Base-by-base conservation (phyloP, 768 basidiomycete species). In the Lactifluus echinatus region DNA sequence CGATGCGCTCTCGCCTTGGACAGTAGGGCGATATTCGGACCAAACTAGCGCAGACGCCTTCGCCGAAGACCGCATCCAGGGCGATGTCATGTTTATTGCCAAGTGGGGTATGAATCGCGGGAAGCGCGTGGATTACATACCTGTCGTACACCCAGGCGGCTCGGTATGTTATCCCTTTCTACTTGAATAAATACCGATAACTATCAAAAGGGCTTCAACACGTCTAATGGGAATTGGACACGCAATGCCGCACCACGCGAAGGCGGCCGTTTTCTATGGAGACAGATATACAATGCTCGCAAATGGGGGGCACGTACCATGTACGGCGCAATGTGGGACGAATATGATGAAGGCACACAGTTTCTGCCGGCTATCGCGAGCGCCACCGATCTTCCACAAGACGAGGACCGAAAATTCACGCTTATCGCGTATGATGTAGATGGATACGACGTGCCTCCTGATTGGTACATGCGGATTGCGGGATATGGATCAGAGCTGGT, bases 311-410 rank as follows among this genome's bases (percentile, higher is more conserved):
- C 79, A 7, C 78, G 80, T 19, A 83, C 72, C 7, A 78, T 90
- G 52, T 91, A 91, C 60, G 84, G 85, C 23, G 87, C 88, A 7
- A 91, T 90, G 88, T 91, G 89, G 87, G 89, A 92, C 64, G 89
- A 90, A 68, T 90, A 90, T 61, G 88, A 91, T 63, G 87, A 90
- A 74, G 89, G 90, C 36, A 92, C 89, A 0, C 87, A 83, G 2
- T 80, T 89, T 60, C 80, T 93, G 76, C 90, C 90, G 7, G 78
- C 82, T 14, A 80, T 89, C 1, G 67, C 81, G 40, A 73, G 75
- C 56, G 80, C 81, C 57, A 71, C 76, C 6, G 71, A 78, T 49
- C 73, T 89, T 2, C 90, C 89, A 12, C 49, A 48, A n/a, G 66
- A 63, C 10, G 72, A 75, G 54, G 76, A 78, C n/a, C 77, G 81